Evolutionary conservation across 352 stramenopile species (phyloP).

Genomic region (Phytopythium mirpurense): DNA sequence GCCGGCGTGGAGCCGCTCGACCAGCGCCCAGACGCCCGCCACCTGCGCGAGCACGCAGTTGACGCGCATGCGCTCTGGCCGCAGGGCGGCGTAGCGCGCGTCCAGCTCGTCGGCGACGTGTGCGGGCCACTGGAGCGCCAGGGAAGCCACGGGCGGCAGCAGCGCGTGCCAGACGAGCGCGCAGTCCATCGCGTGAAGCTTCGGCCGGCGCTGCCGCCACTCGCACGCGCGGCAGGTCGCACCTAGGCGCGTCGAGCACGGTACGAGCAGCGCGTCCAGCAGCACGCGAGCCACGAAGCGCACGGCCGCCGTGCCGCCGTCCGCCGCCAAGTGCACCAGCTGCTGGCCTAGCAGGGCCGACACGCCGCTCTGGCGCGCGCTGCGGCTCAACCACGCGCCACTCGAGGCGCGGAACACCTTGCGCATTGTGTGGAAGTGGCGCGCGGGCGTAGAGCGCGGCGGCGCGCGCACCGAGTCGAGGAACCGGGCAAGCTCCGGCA

Average conservation of each 20-base stretch:
- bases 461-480: conserved; percentile 7
- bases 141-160: conserved; percentile 40
- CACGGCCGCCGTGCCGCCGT: not conserved
- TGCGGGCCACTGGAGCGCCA: conserved; percentile 26
- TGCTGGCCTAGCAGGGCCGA: conserved; percentile 44
- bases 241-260: conserved; percentile 24
- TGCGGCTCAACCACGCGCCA: conserved; percentile 53
- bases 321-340: conserved; percentile 27
- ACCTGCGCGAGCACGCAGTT: conserved; percentile 65
- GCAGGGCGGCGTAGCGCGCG: not conserved
- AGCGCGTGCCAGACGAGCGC: conserved; percentile 48
- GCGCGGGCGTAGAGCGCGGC: not conserved
- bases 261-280: conserved; percentile 40
- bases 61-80: conserved; percentile 12
- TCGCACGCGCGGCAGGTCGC: conserved; percentile 24
- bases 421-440: conserved; percentile 12
- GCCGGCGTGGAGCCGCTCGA: conserved; percentile 32
- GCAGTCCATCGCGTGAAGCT: conserved; percentile 62
- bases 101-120: conserved; percentile 21
- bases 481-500: conserved; percentile 26
- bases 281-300: conserved; percentile 30
- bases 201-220: conserved; percentile 44
- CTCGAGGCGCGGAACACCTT: conserved; percentile 31
- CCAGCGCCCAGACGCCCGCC: conserved; percentile 42
- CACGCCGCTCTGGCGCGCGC: conserved; percentile 48